These are phyloP conservation scores for Monilinia polystroma DNA, from an alignment of 2,329 filamentous ascomycete genomes.

Conservation along the genomic window DNA sequence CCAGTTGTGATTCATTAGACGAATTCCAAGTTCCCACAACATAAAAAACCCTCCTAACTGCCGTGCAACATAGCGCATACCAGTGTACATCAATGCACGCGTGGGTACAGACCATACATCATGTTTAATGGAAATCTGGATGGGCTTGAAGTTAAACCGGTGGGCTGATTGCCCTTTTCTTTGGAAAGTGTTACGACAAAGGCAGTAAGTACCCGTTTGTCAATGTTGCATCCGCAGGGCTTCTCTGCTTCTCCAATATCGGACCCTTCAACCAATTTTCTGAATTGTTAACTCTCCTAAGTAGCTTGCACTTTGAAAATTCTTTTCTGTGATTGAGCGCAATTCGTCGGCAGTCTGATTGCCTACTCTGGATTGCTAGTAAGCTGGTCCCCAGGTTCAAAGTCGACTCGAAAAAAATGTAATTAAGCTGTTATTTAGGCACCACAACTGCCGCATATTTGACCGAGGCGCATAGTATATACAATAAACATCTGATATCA, in stretches of 20 bases:
- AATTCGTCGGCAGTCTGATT: neutral
- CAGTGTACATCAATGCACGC: constrained; percentile 9
- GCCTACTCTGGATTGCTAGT: neutral
- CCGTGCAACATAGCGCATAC: constrained; percentile 12
- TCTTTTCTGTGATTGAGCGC: neutral
- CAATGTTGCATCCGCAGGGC: constrained; percentile 23
- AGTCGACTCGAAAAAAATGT: neutral
- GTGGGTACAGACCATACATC: constrained; percentile 17
- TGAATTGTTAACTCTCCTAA: neutral
- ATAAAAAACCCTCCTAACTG: constrained; percentile 7
- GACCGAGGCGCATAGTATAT: neutral
- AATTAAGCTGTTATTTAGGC: neutral
- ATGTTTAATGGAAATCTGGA: constrained; percentile 11
- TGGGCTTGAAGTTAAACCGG: neutral
- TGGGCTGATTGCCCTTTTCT: constrained; percentile 4
- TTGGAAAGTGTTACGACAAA: neutral
- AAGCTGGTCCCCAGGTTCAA: neutral
- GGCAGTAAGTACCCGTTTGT: constrained; percentile 23
- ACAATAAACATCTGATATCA: neutral
- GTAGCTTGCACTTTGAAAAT: neutral
- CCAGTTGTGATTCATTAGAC: neutral
- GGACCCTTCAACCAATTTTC: neutral
- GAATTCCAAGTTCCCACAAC: constrained; percentile 3
- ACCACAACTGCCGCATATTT: neutral
- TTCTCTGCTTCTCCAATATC: neutral